These are phyloP conservation scores for Lithohypha guttulata DNA, from an alignment of 2,329 filamentous ascomycete genomes.

Conservation along the genomic window DNA sequence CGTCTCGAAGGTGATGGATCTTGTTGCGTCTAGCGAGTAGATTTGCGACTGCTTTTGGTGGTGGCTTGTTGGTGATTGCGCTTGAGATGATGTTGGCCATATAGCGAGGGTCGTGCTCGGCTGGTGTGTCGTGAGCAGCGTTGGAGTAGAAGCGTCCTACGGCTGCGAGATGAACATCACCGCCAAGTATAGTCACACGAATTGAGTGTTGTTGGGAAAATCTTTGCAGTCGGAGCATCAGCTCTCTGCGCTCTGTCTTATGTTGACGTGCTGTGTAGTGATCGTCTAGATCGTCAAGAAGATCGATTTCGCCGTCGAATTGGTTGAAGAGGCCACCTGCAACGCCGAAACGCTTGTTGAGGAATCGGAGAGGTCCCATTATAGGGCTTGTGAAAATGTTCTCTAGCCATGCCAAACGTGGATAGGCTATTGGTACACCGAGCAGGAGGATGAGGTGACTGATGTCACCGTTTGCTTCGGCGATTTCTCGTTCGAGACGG, in stretches of 20 bases:
- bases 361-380: slow-evolving; percentile 76
- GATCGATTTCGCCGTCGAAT: slow-evolving; percentile 67
- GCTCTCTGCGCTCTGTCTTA: slow-evolving; percentile 70
- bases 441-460: slow-evolving; percentile 54
- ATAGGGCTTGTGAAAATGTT: slow-evolving; percentile 80
- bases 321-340: slow-evolving; percentile 82
- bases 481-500: slow-evolving; percentile 43
- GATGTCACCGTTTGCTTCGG: slow-evolving; percentile 42
- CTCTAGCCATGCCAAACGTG: slow-evolving; percentile 87
- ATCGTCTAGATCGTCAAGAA: slow-evolving; percentile 55
- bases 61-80: slow-evolving; percentile 59
- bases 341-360: slow-evolving; percentile 83
- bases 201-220: slow-evolving; percentile 45
- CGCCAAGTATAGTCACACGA: slow-evolving; percentile 52
- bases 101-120: slow-evolving; percentile 50
- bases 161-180: slow-evolving; percentile 54
- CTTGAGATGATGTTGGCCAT: slow-evolving; percentile 55
- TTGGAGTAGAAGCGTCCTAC: slow-evolving; percentile 55
- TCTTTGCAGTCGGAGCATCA: slow-evolving; percentile 56
- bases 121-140: slow-evolving; percentile 44
- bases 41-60: slow-evolving; percentile 54
- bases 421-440: slow-evolving; percentile 60
- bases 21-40: slow-evolving; percentile 53
- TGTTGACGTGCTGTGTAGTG: slow-evolving; percentile 84
- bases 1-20: slow-evolving; percentile 50